These are phyloP conservation scores for Rhodotorula glutinis DNA, from an alignment of 1,284 basidiomycete genomes.

Conservation along the genomic window DNA sequence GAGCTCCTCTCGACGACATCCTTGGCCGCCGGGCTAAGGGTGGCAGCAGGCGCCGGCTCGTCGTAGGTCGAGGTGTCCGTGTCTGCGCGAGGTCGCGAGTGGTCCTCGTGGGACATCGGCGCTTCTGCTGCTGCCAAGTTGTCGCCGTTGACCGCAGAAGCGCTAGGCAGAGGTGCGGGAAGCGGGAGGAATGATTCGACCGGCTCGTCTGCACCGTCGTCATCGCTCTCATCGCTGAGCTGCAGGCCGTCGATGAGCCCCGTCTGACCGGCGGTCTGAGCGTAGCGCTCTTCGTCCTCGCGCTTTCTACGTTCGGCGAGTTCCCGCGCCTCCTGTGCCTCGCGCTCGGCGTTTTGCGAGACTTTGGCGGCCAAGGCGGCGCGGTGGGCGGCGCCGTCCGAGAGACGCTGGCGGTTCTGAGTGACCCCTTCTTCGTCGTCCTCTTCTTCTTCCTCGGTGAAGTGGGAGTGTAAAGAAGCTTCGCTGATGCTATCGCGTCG, in stretches of 20 bases:
- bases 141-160: background rate
- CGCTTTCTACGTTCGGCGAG: constrained; percentile 14
- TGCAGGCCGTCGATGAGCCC: constrained; percentile 35
- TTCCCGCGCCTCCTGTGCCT: constrained; percentile 24
- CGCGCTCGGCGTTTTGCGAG: constrained; percentile 27
- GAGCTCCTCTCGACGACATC: background rate
- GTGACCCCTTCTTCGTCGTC: background rate
- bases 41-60: constrained; percentile 34
- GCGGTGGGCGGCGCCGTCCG: constrained; percentile 21
- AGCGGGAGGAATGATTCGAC: constrained; percentile 41
- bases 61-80: constrained; percentile 25
- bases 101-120: too few relatives aligned
- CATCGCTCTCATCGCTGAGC: constrained; percentile 41
- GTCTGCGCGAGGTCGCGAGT: constrained; percentile 19
- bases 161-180: background rate
- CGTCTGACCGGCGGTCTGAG: constrained; percentile 12
- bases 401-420: background rate
- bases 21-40: background rate
- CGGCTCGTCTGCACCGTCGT: constrained; percentile 17
- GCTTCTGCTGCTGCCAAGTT: background rate
- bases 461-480: constrained; percentile 16
- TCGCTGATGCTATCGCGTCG: constrained; percentile 3
- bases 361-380: constrained; percentile 33
- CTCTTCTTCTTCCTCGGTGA: constrained; percentile 30
- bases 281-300: constrained; percentile 34